Evolutionary conservation across 1,284 basidiomycete genomes (phyloP).

Genomic region (Xanthoconium separans): DNA sequence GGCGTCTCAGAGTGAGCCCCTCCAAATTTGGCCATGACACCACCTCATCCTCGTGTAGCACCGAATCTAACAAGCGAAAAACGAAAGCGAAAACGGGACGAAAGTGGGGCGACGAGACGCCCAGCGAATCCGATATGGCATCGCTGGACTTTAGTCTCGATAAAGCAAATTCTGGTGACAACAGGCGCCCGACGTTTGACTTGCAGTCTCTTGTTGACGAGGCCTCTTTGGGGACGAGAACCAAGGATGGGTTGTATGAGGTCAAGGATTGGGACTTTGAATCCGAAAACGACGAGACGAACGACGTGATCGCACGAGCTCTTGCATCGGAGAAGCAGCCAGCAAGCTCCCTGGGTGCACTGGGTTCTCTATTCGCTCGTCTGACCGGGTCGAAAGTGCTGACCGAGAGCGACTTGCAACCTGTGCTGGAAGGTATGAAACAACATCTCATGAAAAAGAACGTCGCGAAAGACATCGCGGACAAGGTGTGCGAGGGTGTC

Average conservation of each 20-base stretch:
- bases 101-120: constrained; percentile 87
- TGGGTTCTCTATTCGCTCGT: constrained; percentile 77
- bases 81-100: constrained; percentile 76
- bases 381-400: constrained; percentile 85
- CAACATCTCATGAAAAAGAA: constrained; percentile 99
- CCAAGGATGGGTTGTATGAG: constrained; percentile 87
- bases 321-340: constrained; percentile 41
- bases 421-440: constrained; percentile 92
- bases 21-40: constrained; percentile 1
- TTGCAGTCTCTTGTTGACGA: constrained; percentile 70
- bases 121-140: constrained; percentile 83
- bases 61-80: constrained; percentile 62
- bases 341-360: constrained; percentile 57
- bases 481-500: constrained; percentile 93
- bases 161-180: constrained; percentile 38
- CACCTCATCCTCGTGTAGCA: constrained; percentile 39
- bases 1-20: constrained; percentile 74
- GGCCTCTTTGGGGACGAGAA: constrained; percentile 77
- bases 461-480: constrained; percentile 93
- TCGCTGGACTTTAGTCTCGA: constrained; percentile 82
- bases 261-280: constrained; percentile 89
- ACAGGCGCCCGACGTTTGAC: constrained; percentile 45
- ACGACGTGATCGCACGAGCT: constrained; percentile 60
- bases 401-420: constrained; percentile 80
- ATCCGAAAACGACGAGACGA: constrained; percentile 45